phyloP scores from a whole-genome alignment of 2,329 filamentous ascomycete genomes.

The Xylaria sp. region DNA sequence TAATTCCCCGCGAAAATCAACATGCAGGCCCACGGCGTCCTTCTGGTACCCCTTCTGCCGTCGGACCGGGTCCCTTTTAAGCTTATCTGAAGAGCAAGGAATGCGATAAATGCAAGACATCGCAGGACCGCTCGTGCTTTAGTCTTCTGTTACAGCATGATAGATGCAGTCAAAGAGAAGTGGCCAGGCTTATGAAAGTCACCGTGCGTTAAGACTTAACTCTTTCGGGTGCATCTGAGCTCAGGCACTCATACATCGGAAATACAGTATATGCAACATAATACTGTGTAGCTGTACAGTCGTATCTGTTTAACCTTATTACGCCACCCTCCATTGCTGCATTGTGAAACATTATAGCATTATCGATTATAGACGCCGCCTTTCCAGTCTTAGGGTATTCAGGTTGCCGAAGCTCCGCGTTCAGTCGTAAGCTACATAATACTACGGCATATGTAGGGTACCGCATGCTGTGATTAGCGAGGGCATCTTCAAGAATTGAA shows the following conservation, averaged over 20 bases:
- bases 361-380: neutral
- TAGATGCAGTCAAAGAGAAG: neutral
- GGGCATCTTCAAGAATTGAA: too few relatives aligned
- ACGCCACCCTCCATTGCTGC: conserved; percentile 13
- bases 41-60: neutral
- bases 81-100: conserved; percentile 12
- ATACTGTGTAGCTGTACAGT: neutral
- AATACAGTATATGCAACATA: neutral
- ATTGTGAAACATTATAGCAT: conserved; percentile 4
- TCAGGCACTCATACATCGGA: neutral
- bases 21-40: conserved; percentile 13
- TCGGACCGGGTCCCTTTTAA: neutral
- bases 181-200: conserved; percentile 5
- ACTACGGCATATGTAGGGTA: neutral
- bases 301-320: conserved; percentile 7
- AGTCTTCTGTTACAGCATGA: neutral
- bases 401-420: neutral
- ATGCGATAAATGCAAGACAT: conserved; percentile 24
- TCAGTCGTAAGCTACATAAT: neutral
- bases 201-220: conserved; percentile 11
- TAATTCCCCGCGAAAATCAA: neutral
- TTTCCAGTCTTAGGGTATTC: conserved; percentile 17
- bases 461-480: neutral
- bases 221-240: neutral
- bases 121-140: neutral